Percentiles rank a stretch among this genome's conserved stretches.
Conservation (phyloP, 2,329 filamentous ascomycete genomes). For the Venturiaceae sp. region DNA sequence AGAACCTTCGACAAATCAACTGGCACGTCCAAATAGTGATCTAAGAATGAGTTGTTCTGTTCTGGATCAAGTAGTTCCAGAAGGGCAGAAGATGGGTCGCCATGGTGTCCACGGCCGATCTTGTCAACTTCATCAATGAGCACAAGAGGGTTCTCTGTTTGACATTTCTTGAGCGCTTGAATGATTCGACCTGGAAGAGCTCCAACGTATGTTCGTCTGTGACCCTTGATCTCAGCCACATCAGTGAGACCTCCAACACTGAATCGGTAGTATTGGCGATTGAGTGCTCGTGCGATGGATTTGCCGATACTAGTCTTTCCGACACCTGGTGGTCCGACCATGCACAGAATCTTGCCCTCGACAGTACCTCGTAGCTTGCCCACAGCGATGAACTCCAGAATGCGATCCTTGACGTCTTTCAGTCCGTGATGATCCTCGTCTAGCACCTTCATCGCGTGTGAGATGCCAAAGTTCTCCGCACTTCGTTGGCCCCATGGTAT, state of each 20-base stretch:
- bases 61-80: conserved; percentile 92
- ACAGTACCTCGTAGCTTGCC: conserved; percentile 95
- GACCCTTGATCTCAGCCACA: conserved; percentile 97
- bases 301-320: conserved; percentile 99
- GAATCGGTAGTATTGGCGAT: conserved; percentile 96
- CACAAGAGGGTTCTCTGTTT: conserved; percentile 95
- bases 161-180: conserved; percentile 96
- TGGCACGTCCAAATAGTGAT: conserved; percentile 97
- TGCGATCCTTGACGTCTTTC: conserved; percentile 97
- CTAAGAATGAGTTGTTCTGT: conserved; percentile 93
- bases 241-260: conserved; percentile 94
- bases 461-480: conserved; percentile 91
- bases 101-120: conserved; percentile 92
- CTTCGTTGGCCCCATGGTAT: conserved; percentile 96
- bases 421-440: conserved; percentile 96
- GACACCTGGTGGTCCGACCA: conserved; percentile 93
- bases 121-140: conserved; percentile 98
- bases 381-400: conserved; percentile 95
- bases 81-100: conserved; percentile 88
- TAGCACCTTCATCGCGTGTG: conserved; percentile 79
- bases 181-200: conserved; percentile 94
- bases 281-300: conserved; percentile 88
- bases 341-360: conserved; percentile 95
- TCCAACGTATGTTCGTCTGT: conserved; percentile 91
- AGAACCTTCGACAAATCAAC: conserved; percentile 96